phyloP scores from a whole-genome alignment of 495 filamentous ascomycete species.

The Choiromyces venosus region DNA sequence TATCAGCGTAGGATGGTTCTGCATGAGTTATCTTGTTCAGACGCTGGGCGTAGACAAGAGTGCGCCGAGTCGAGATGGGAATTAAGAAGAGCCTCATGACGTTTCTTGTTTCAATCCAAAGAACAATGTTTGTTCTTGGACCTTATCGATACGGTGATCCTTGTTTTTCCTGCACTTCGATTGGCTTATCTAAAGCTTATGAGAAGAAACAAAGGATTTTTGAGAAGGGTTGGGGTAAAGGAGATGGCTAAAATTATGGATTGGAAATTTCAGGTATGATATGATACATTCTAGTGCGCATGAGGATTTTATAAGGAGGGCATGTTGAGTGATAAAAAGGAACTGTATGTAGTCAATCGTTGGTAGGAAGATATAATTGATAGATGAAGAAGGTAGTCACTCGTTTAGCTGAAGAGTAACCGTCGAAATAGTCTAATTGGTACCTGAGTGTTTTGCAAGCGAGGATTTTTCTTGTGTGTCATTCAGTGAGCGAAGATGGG shows the following conservation, averaged over 20 bases:
- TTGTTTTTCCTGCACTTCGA: background rate
- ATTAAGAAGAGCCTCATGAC: conserved; percentile 91
- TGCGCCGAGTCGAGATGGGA: conserved; percentile 82
- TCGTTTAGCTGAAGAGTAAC: background rate
- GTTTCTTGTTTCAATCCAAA: background rate
- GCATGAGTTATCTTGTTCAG: conserved; percentile 46
- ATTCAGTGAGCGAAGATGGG: background rate
- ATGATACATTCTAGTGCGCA: background rate
- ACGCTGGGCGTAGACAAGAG: conserved; percentile 88
- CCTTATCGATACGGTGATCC: background rate
- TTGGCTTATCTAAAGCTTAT: background rate
- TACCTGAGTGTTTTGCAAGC: background rate
- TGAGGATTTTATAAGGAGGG: background rate
- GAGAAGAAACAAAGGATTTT: background rate
- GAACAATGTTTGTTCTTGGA: background rate
- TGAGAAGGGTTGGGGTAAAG: background rate
- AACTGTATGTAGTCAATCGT: background rate
- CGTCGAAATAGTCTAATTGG: background rate
- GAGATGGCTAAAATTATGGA: background rate
- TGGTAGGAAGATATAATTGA: background rate
- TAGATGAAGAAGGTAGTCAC: background rate
- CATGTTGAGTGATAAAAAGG: background rate
- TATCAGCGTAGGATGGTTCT: conserved; percentile 38
- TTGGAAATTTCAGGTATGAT: background rate
- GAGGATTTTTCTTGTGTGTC: background rate